Percentiles rank a stretch among this genome's conserved stretches.
These are phyloP conservation scores for Coniophora puteana DNA, from an alignment of 1,284 basidiomycete genomes.

Conservation along the genomic window DNA sequence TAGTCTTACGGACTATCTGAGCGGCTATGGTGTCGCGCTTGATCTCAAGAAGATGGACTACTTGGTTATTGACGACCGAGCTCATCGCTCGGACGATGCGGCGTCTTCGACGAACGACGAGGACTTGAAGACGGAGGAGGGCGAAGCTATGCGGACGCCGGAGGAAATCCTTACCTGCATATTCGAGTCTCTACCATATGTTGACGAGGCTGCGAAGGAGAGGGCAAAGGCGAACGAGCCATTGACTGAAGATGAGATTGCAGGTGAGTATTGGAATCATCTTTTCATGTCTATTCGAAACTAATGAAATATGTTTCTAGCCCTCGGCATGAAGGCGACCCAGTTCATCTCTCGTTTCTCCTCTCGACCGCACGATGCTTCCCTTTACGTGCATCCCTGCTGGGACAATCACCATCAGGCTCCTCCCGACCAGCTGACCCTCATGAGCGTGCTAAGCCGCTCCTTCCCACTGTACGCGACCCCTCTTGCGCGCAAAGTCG, in stretches of 20 bases:
- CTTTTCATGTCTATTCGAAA: neutral
- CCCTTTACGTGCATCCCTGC: conserved; percentile 15
- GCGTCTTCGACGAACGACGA: conserved; percentile 1
- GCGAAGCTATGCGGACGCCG: conserved; percentile 20
- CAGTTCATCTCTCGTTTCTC: conserved; percentile 65
- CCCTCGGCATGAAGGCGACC: conserved; percentile 70
- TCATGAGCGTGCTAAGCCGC: conserved; percentile 73
- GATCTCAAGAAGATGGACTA: conserved; percentile 98
- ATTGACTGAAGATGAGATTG: conserved; percentile 62
- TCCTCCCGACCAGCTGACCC: conserved; percentile 42
- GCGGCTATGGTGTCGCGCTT: conserved; percentile 89
- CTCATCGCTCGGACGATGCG: conserved; percentile 13
- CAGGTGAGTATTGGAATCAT: conserved; percentile 39
- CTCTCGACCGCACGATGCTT: conserved; percentile 11
- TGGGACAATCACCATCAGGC: conserved; percentile 10
- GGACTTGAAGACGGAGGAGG: conserved; percentile 10
- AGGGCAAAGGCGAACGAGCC: conserved; percentile 39
- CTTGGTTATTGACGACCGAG: conserved; percentile 86
- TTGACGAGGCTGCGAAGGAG: conserved; percentile 42
- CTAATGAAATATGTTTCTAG: conserved; percentile 28
- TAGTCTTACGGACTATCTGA: conserved; percentile 46
- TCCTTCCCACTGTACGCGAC: conserved; percentile 86
- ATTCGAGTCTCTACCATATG: conserved; percentile 54
- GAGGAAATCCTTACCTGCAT: conserved; percentile 30
- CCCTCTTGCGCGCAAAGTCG: conserved; percentile 64